phyloP scores from a whole-genome alignment of 495 filamentous ascomycete genomes.

The Penicillium psychrofluorescens region DNA sequence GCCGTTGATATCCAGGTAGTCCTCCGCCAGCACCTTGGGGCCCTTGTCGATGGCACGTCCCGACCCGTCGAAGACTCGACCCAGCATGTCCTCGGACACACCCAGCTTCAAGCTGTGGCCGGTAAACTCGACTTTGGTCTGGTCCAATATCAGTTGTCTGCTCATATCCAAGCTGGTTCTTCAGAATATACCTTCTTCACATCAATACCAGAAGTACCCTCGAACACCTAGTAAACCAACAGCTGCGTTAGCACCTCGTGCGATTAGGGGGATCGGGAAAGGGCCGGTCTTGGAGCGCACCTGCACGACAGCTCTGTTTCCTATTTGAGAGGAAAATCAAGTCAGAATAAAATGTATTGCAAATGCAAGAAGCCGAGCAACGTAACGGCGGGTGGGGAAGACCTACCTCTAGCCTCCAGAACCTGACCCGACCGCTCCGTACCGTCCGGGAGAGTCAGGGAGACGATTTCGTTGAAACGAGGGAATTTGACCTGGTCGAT shows the following conservation, averaged over 20 bases:
- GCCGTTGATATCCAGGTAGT: constrained; percentile 98
- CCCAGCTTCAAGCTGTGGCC: constrained; percentile 96
- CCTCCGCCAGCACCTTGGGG: constrained; percentile 94
- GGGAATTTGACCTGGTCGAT: constrained; percentile 82
- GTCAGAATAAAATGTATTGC: constrained; percentile 4
- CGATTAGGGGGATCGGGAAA: constrained; percentile 1
- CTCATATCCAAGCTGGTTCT: neutral
- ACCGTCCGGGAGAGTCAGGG: constrained; percentile 90
- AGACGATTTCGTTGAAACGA: constrained; percentile 95
- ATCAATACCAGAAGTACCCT: constrained; percentile 94
- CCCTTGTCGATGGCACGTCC: constrained; percentile 97
- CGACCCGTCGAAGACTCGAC: constrained; percentile 97
- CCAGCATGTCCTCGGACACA: constrained; percentile 99
- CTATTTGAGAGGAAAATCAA: constrained; percentile 30
- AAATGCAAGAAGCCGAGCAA: neutral
- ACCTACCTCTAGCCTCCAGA: constrained; percentile 85
- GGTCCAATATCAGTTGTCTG: neutral
- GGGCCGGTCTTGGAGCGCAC: constrained; percentile 32
- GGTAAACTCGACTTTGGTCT: constrained; percentile 96
- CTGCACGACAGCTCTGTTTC: constrained; percentile 87
- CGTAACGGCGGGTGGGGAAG: neutral
- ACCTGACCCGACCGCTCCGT: constrained; percentile 91
- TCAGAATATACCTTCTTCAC: constrained; percentile 76
- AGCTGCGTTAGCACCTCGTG: constrained; percentile 14
- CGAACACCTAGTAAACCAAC: constrained; percentile 68